Evolutionary conservation across 2,329 filamentous ascomycete genomes (phyloP).

Genomic region (Onygenales sp.): DNA sequence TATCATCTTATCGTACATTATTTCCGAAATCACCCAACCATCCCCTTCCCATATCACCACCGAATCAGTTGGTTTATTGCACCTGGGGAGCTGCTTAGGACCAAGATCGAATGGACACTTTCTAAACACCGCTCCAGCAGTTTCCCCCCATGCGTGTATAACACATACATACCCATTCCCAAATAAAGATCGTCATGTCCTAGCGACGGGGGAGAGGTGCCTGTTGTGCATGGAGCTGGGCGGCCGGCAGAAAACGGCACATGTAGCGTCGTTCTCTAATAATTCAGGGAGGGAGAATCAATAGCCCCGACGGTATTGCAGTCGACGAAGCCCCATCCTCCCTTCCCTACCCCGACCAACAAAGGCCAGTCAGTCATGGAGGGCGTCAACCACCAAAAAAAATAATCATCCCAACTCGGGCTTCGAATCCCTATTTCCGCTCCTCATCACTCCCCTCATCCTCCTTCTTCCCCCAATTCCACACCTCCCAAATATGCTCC

Average conservation of each 20-base stretch:
- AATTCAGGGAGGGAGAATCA: too few relatives aligned
- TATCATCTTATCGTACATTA: too few relatives aligned
- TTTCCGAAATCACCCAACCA: too few relatives aligned
- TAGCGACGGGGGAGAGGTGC: too few relatives aligned
- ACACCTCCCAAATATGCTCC: conserved; percentile 33
- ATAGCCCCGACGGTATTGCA: not conserved
- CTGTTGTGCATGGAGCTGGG: too few relatives aligned
- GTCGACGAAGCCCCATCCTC: not conserved
- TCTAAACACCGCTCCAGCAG: too few relatives aligned
- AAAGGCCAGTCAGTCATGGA: not conserved
- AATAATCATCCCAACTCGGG: not conserved
- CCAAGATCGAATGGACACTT: too few relatives aligned
- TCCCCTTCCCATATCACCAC: too few relatives aligned
- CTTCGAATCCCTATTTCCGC: conserved; percentile 11
- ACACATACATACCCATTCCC: not conserved
- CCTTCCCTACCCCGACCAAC: too few relatives aligned
- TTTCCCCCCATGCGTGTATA: too few relatives aligned
- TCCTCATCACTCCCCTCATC: conserved; percentile 21
- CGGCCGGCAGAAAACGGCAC: not conserved
- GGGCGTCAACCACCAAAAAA: not conserved
- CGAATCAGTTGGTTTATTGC: too few relatives aligned
- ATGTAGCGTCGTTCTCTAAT: not conserved
- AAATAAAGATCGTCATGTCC: not conserved
- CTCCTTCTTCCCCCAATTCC: conserved; percentile 21
- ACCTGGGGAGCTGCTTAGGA: too few relatives aligned